Evolutionary conservation across 352 stramenopile species (phyloP), one percentile per base, ranked within the genome.

Genomic region (Pythium vanterpoolii): DNA sequence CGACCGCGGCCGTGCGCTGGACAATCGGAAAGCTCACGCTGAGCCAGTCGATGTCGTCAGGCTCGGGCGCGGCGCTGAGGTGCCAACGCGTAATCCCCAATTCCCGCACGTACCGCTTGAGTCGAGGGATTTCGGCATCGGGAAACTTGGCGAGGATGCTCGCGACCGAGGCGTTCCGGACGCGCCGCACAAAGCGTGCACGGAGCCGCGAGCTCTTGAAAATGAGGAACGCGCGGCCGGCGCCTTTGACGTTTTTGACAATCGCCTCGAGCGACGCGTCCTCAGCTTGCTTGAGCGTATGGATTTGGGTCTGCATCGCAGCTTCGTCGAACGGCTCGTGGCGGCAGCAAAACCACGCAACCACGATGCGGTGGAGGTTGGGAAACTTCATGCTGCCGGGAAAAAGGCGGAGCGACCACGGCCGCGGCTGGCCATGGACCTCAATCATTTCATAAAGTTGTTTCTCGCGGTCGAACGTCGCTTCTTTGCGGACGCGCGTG

Each of bases 41-140:
- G 55, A 92, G 71, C 85, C 85, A 95, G 70, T 95, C 85, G 43
- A 95, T 77, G 47, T 95, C 85, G 46, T 95, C 85, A 0, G 85
- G 85, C 40, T 95, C 85, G 0, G 85, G 85, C 30, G 85, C 83
- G 9, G 81, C 72, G 43, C 76, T 81, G 27, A 95, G 60, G 46
- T 90, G 80, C 85, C 85, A 95, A 2, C 78, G 71, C 49, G 83
- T 93, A 40, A 95, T 71, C 7, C 76, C 76, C 23, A 95, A 55
- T 52, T 95, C 85, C 28, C 83, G 80, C n/a, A 93, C 79, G 39
- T 91, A 87, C 27, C 72, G 77, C 64, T 90, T 79, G 6, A 91
- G 66, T 10, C 67, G 67, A 26, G 78, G 79, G 48, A 89, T 68
- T 3, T 68, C 60, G 38, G 83, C 61, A 30, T 95, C 83, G 0